phyloP scores from a whole-genome alignment of 2,329 filamentous ascomycete species.

The Cladosporium sp. region DNA sequence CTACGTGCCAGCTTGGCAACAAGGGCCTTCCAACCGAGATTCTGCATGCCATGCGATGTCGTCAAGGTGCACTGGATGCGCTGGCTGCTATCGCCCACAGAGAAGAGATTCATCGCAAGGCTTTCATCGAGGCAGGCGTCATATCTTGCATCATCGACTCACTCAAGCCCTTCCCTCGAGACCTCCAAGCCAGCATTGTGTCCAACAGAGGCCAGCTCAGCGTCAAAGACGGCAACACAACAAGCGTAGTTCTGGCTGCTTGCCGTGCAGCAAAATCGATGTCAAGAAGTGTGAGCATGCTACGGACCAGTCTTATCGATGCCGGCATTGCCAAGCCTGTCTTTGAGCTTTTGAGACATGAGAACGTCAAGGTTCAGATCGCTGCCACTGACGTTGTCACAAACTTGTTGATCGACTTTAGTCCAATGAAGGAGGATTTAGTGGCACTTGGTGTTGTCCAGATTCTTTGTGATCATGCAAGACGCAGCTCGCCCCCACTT shows the following conservation, averaged over 20 bases:
- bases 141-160: constrained; percentile 83
- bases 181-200: constrained; percentile 10
- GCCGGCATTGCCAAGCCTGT: constrained; percentile 77
- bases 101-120: constrained; percentile 82
- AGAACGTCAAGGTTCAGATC: constrained; percentile 76
- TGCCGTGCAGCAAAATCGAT: constrained; percentile 80
- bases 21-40: constrained; percentile 63
- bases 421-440: constrained; percentile 83
- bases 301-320: constrained; percentile 86
- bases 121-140: constrained; percentile 78
- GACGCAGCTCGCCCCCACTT: constrained; percentile 75
- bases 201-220: constrained; percentile 18
- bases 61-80: constrained; percentile 75
- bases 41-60: constrained; percentile 71
- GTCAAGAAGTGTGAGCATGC: constrained; percentile 78
- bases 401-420: constrained; percentile 85
- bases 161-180: constrained; percentile 54
- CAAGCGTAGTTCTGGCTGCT: constrained; percentile 77
- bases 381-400: constrained; percentile 82
- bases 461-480: constrained; percentile 79
- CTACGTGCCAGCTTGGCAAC: constrained; percentile 56
- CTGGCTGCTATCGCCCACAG: constrained; percentile 79
- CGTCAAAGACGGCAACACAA: constrained; percentile 69
- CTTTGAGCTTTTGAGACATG: constrained; percentile 72
- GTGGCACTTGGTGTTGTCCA: constrained; percentile 73